Conservation (phyloP, 306 rosid species). For the Cyamopsis tetragonoloba region DNA sequence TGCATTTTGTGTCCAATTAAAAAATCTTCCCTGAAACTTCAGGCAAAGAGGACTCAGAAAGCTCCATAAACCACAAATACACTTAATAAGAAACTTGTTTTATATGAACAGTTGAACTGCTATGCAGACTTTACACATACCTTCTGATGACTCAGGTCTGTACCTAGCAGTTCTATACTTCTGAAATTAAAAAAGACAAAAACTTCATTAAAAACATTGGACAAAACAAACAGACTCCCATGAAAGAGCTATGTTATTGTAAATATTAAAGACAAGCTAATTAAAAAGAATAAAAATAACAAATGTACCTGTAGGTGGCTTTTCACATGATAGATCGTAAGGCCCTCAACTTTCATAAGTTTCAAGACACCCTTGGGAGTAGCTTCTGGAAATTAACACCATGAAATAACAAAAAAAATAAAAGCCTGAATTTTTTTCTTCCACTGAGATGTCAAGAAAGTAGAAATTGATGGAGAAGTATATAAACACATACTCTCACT, state of each 20-base stretch:
- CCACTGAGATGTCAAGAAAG: neutral
- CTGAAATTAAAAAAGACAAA: slow-evolving; percentile 43
- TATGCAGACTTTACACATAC: slow-evolving; percentile 39
- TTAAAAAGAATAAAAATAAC: slow-evolving; percentile 11
- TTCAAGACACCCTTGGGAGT: slow-evolving; percentile 93
- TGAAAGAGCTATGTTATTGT: too few species aligned
- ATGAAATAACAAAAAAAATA: slow-evolving; percentile 15
- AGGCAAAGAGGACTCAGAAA: neutral
- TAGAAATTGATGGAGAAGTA: slow-evolving; percentile 13
- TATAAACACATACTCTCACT: slow-evolving; percentile 77
- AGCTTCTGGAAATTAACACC: slow-evolving; percentile 61
- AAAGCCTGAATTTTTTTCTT: too few species aligned
- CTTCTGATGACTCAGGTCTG: slow-evolving; percentile 88
- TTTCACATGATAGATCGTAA: slow-evolving; percentile 95
- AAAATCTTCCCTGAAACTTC: neutral
- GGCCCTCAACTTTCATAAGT: slow-evolving; percentile 78
- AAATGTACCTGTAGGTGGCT: slow-evolving; percentile 84
- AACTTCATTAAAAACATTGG: slow-evolving; percentile 1
- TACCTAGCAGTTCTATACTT: slow-evolving; percentile 93
- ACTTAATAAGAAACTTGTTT: neutral
- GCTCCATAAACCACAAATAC: neutral
- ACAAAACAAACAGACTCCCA: neutral
- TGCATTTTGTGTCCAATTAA: neutral
- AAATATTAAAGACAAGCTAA: too few species aligned
- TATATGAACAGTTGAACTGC: slow-evolving; percentile 23